These are phyloP conservation scores for Boletus vermiculosoides DNA, from an alignment of 768 basidiomycete species.

Conservation along the genomic window DNA sequence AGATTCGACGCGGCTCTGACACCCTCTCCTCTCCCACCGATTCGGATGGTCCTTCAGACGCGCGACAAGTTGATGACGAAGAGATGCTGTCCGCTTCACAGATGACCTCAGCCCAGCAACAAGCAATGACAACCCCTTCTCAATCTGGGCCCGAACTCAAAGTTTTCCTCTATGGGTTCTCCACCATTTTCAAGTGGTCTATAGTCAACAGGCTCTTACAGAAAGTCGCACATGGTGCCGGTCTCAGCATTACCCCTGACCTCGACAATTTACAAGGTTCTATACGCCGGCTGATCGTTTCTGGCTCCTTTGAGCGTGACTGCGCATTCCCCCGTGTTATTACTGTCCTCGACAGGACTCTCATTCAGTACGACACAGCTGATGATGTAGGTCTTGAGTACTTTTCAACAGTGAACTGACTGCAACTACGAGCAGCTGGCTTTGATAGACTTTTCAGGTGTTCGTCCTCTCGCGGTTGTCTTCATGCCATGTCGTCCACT, in stretches of 20 bases:
- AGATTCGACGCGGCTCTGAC: slow-evolving; percentile 43
- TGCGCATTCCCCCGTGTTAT: slow-evolving; percentile 32
- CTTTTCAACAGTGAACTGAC: slow-evolving; percentile 26
- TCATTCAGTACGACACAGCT: slow-evolving; percentile 12
- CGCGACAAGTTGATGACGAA: slow-evolving; percentile 33
- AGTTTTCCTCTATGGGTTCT: slow-evolving; percentile 65
- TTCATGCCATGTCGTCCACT: slow-evolving; percentile 55
- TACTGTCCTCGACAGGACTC: slow-evolving; percentile 40
- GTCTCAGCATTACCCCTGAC: slow-evolving; percentile 26
- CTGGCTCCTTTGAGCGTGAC: slow-evolving; percentile 27
- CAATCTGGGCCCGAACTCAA: slow-evolving; percentile 46
- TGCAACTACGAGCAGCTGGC: slow-evolving; percentile 38
- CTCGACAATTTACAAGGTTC: slow-evolving; percentile 23
- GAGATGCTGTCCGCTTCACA: slow-evolving; percentile 24
- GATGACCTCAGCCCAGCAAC: slow-evolving; percentile 27
- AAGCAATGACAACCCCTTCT: slow-evolving; percentile 28
- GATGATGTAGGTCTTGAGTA: slow-evolving; percentile 31
- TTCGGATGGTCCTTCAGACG: slow-evolving; percentile 14
- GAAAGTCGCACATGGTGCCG: slow-evolving; percentile 46
- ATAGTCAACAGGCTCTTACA: slow-evolving; percentile 58
- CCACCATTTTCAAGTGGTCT: slow-evolving; percentile 58
- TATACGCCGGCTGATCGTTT: slow-evolving; percentile 24
- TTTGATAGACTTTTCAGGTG: slow-evolving; percentile 36
- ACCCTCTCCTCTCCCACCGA: slow-evolving; percentile 22
- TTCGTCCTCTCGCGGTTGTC: slow-evolving; percentile 65